These are phyloP conservation scores for Ballota nigra DNA, from an alignment of 257 asterid species.

Conservation along the genomic window DNA sequence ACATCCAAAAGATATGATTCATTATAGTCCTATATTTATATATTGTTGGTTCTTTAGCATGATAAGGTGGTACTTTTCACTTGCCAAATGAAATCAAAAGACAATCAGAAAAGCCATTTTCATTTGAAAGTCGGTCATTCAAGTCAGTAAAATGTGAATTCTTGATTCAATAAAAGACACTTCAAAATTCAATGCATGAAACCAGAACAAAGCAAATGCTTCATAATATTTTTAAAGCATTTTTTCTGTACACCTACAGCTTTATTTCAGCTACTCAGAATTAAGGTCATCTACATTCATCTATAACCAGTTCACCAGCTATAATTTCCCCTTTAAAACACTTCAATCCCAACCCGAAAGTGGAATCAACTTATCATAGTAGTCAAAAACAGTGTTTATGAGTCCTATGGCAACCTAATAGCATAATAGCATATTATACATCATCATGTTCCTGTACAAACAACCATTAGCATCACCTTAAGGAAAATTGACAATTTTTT, in stretches of 20 bases:
- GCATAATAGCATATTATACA: slow-evolving; percentile 11
- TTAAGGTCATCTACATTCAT: background rate
- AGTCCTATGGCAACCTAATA: slow-evolving; percentile 1
- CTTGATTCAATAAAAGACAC: background rate
- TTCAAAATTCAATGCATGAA: slow-evolving; percentile 2
- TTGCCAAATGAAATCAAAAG: slow-evolving; percentile 8
- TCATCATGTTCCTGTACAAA: background rate
- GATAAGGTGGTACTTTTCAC: background rate
- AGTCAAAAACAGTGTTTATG: background rate
- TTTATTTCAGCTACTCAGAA: background rate
- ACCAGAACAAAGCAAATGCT: background rate
- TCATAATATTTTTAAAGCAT: background rate
- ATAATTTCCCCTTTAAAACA: background rate
- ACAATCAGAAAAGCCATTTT: slow-evolving; percentile 1
- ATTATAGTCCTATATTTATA: background rate
- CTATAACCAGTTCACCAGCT: background rate
- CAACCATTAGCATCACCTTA: slow-evolving; percentile 10
- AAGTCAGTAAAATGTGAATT: background rate
- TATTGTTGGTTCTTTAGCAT: slow-evolving; percentile 4
- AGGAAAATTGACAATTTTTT: background rate
- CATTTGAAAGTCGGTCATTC: slow-evolving; percentile 10
- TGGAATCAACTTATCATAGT: background rate
- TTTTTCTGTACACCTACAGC: background rate
- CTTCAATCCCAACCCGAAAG: background rate
- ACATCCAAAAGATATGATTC: slow-evolving; percentile 7